Evolutionary conservation across 2,329 filamentous ascomycete genomes (phyloP).

Genomic region (Calonectria fujianensis): DNA sequence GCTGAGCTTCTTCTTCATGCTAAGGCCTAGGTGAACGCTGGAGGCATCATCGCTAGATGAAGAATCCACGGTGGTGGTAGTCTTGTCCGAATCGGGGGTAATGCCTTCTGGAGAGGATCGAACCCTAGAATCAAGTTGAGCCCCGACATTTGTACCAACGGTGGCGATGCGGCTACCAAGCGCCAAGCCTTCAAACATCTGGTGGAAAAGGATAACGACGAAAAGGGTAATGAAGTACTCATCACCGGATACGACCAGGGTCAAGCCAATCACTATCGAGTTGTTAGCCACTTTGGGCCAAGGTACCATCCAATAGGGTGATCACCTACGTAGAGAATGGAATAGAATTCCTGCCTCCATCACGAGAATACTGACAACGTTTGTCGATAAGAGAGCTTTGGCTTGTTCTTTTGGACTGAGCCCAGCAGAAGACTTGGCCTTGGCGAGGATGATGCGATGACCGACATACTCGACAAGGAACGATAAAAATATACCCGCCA

Average conservation of each 20-base stretch:
- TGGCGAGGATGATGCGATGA: constrained; percentile 72
- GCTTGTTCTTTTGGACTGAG: constrained; percentile 54
- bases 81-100: constrained; percentile 55
- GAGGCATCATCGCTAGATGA: constrained; percentile 41
- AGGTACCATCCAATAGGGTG: background rate
- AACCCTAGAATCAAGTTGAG: constrained; percentile 48
- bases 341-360: constrained; percentile 85
- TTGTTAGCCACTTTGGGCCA: constrained; percentile 19
- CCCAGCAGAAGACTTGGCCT: constrained; percentile 54
- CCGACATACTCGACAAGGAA: constrained; percentile 83
- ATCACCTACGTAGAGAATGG: constrained; percentile 78
- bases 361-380: constrained; percentile 78
- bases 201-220: constrained; percentile 84
- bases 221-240: constrained; percentile 75
- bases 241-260: constrained; percentile 76
- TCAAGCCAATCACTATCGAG: constrained; percentile 76
- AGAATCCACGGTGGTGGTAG: constrained; percentile 50
- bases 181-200: constrained; percentile 86
- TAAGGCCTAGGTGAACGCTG: constrained; percentile 52
- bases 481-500: constrained; percentile 84
- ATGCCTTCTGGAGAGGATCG: constrained; percentile 45
- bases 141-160: constrained; percentile 62
- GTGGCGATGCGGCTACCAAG: constrained; percentile 82
- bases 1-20: constrained; percentile 71
- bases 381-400: constrained; percentile 58